Percentiles rank a stretch among this genome's conserved stretches.
phyloP scores from a whole-genome alignment of 2,329 filamentous ascomycete genomes.

The Thermochaetoides dissita region DNA sequence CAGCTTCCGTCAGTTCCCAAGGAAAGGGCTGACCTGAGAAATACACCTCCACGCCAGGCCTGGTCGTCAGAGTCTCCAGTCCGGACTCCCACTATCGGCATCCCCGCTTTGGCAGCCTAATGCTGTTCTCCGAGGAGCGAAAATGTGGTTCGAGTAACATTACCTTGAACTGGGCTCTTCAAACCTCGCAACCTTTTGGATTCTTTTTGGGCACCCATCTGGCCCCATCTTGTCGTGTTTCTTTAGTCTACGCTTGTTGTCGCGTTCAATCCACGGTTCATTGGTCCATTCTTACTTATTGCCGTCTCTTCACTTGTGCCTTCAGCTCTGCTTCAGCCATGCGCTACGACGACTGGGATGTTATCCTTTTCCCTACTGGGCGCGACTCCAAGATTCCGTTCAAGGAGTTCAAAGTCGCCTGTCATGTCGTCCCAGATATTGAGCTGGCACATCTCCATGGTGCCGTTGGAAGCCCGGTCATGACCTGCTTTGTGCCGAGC shows the following conservation, averaged over 20 bases:
- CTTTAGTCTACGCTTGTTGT: constrained; percentile 1
- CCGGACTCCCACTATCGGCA: too few relatives aligned
- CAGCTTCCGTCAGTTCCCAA: too few relatives aligned
- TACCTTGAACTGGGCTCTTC: not conserved
- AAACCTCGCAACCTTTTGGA: constrained; percentile 3
- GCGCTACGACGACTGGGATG: constrained; percentile 79
- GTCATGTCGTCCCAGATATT: constrained; percentile 48
- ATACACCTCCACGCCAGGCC: too few relatives aligned
- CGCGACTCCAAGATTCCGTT: constrained; percentile 51
- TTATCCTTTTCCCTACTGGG: constrained; percentile 57
- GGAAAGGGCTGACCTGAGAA: too few relatives aligned
- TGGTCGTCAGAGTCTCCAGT: too few relatives aligned
- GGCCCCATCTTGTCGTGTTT: not conserved
- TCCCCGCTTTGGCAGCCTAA: too few relatives aligned
- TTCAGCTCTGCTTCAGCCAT: constrained; percentile 28
- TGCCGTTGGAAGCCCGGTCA: constrained; percentile 42
- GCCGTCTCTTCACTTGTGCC: not conserved
- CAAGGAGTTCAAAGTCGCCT: constrained; percentile 71
- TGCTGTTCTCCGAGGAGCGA: not conserved
- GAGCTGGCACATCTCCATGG: constrained; percentile 39
- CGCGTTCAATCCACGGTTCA: constrained; percentile 4
- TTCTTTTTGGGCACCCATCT: constrained; percentile 3
- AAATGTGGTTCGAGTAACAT: not conserved
- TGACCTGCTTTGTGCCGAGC: constrained; percentile 60
- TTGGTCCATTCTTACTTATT: constrained; percentile 5